Evolutionary conservation across 208 protist genomes (phyloP).

Genomic region (Strigomonas culicis): DNA sequence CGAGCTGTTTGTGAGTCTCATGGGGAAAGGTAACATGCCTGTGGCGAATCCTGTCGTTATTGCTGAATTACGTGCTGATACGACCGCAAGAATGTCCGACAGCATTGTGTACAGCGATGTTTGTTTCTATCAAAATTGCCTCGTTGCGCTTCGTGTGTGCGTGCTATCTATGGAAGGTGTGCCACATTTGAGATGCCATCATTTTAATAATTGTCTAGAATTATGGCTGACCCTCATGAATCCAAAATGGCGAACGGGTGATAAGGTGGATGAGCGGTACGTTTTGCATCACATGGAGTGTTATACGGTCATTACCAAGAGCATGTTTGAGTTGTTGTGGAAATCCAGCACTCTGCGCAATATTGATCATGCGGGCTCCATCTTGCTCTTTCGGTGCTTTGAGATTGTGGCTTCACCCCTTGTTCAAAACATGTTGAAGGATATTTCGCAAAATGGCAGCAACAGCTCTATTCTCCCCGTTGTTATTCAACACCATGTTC

Average conservation of each 20-base stretch:
- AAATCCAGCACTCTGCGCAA: slow-evolving; percentile 58
- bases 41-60: neutral
- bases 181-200: slow-evolving; percentile 37
- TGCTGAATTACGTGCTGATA: slow-evolving; percentile 22
- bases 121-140: slow-evolving; percentile 60
- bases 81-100: slow-evolving; percentile 17
- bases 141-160: slow-evolving; percentile 54
- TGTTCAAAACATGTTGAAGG: neutral
- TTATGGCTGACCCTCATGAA: slow-evolving; percentile 78
- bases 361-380: slow-evolving; percentile 46
- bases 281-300: slow-evolving; percentile 65
- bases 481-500: neutral
- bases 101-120: slow-evolving; percentile 41
- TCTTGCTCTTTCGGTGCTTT: slow-evolving; percentile 31
- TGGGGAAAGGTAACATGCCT: neutral
- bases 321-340: slow-evolving; percentile 55
- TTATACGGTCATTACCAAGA: slow-evolving; percentile 56
- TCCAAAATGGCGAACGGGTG: slow-evolving; percentile 22
- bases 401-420: neutral
- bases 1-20: slow-evolving; percentile 26
- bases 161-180: slow-evolving; percentile 58
- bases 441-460: neutral
- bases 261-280: slow-evolving; percentile 31
- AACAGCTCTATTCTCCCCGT: neutral
- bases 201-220: slow-evolving; percentile 70